These are phyloP conservation scores for Sugiyamaella chiloensis DNA, from an alignment of 805 yeast species.

Conservation along the genomic window DNA sequence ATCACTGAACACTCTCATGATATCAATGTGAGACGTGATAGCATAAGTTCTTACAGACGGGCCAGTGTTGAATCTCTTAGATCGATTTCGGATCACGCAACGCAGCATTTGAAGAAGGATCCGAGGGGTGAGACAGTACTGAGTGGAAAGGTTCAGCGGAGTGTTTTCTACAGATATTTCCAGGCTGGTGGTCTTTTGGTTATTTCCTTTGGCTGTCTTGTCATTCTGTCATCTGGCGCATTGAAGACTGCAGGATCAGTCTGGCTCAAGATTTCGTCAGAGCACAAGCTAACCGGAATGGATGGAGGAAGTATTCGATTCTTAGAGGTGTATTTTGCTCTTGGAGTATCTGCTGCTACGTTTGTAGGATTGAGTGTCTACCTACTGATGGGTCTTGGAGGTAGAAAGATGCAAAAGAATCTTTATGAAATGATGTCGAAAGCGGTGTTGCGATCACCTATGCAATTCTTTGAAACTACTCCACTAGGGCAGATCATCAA, in stretches of 20 bases:
- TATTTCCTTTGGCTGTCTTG: slow-evolving; percentile 28
- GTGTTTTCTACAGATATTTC: slow-evolving; percentile 65
- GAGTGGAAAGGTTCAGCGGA: slow-evolving; percentile 81
- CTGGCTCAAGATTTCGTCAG: slow-evolving; percentile 90
- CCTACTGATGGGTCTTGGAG: slow-evolving; percentile 45
- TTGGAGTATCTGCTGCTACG: slow-evolving; percentile 36
- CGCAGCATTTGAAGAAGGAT: slow-evolving; percentile 9
- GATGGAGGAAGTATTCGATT: slow-evolving; percentile 64
- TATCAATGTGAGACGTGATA: slow-evolving; percentile 3
- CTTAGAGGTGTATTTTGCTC: slow-evolving; percentile 62
- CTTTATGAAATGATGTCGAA: slow-evolving; percentile 75
- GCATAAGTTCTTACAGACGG: slow-evolving; percentile 12
- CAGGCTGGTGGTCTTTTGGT: slow-evolving; percentile 60
- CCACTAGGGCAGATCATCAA: slow-evolving; percentile 90
- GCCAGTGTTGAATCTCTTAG: slow-evolving; percentile 12
- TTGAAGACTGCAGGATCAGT: slow-evolving; percentile 65
- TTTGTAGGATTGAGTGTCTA: slow-evolving; percentile 22
- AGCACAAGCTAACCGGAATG: slow-evolving; percentile 54
- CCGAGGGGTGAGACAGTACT: slow-evolving; percentile 57
- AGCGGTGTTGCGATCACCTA: slow-evolving; percentile 79
- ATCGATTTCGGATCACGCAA: slow-evolving; percentile 8
- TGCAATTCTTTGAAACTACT: slow-evolving; percentile 92
- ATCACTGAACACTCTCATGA: not conserved
- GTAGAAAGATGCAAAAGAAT: slow-evolving; percentile 16
- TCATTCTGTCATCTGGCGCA: slow-evolving; percentile 48